Percentiles rank a stretch among this genome's conserved stretches.
Conservation (phyloP, 2,329 filamentous ascomycete species). For the Capronia epimyces region DNA sequence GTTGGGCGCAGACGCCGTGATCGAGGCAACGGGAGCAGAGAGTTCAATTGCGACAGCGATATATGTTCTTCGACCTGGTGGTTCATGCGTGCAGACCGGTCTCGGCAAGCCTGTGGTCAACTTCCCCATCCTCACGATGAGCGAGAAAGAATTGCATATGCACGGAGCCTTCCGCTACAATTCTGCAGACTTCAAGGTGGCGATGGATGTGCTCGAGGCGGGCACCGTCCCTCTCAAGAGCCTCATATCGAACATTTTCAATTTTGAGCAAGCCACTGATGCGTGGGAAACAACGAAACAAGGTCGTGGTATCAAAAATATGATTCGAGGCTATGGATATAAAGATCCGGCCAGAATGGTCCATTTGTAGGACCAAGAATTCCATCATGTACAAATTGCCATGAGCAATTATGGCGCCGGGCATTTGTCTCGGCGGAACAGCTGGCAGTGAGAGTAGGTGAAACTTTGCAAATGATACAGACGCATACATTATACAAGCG, state of each 20-base stretch:
- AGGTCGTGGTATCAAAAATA: slow-evolving; percentile 28
- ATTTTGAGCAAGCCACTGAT: slow-evolving; percentile 34
- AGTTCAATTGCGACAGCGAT: slow-evolving; percentile 44
- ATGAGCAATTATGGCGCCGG: background rate
- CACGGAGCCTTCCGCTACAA: slow-evolving; percentile 35
- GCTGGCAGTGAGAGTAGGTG: background rate
- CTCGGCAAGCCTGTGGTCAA: slow-evolving; percentile 37
- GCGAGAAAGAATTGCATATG: slow-evolving; percentile 35
- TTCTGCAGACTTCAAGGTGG: slow-evolving; percentile 35
- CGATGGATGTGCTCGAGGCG: slow-evolving; percentile 36
- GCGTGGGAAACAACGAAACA: slow-evolving; percentile 34
- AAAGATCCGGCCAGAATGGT: slow-evolving; percentile 17
- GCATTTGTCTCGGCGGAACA: background rate
- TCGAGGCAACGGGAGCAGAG: slow-evolving; percentile 42
- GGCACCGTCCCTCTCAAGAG: slow-evolving; percentile 31
- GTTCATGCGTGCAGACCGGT: slow-evolving; percentile 35
- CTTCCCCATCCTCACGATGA: slow-evolving; percentile 36
- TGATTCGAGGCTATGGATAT: slow-evolving; percentile 27
- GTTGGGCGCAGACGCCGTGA: slow-evolving; percentile 38
- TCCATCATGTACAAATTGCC: background rate
- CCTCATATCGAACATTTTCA: slow-evolving; percentile 33
- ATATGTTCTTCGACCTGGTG: slow-evolving; percentile 33
- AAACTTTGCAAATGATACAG: background rate
- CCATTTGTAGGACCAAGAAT: slow-evolving; percentile 12
- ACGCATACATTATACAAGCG: slow-evolving; percentile 10